Evolutionary conservation across 1,139 yeast species (phyloP).

Genomic region (Suhomyces anneliseae): DNA sequence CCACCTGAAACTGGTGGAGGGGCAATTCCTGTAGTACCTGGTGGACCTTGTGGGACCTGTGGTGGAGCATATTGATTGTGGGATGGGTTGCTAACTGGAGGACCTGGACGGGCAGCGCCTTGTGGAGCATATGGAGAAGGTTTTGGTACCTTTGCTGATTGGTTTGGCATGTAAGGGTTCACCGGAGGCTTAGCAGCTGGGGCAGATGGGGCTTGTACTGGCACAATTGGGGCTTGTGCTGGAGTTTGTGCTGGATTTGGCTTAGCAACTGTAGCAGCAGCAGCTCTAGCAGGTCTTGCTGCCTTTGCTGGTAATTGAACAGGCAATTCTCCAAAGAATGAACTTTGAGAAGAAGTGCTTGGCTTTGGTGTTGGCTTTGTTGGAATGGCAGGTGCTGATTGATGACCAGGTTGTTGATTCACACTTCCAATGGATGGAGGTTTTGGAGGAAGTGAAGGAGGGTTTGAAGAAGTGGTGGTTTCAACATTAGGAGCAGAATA

Average conservation of each 20-base stretch:
- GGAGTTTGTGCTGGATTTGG: conserved; percentile 12
- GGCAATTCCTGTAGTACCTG: conserved; percentile 2
- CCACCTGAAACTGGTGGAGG: conserved; percentile 1
- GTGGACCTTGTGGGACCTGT: not conserved
- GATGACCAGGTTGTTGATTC: not conserved
- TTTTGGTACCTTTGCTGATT: conserved; percentile 3
- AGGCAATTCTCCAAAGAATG: conserved; percentile 59
- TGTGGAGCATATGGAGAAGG: conserved; percentile 4
- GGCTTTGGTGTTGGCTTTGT: not conserved
- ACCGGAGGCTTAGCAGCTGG: conserved; percentile 17
- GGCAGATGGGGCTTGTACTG: conserved; percentile 11
- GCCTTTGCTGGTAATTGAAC: conserved; percentile 27
- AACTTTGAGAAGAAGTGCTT: not conserved
- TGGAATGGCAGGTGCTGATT: not conserved
- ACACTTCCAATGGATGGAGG: not conserved
- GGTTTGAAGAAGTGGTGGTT: conserved; percentile 2
- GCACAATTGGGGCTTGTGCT: conserved; percentile 11
- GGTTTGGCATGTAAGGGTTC: conserved; percentile 14
- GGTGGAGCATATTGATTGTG: conserved; percentile 7
- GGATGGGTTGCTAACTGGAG: not conserved
- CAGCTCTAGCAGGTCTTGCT: conserved; percentile 33
- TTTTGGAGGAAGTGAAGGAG: conserved; percentile 6
- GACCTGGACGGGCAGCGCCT: not conserved
- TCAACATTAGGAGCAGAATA: conserved; percentile 24
- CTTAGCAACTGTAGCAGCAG: conserved; percentile 21